Percentiles rank a stretch among this genome's conserved stretches.
Conservation (phyloP, 208 protist species). For the Leishmania braziliensis region DNA sequence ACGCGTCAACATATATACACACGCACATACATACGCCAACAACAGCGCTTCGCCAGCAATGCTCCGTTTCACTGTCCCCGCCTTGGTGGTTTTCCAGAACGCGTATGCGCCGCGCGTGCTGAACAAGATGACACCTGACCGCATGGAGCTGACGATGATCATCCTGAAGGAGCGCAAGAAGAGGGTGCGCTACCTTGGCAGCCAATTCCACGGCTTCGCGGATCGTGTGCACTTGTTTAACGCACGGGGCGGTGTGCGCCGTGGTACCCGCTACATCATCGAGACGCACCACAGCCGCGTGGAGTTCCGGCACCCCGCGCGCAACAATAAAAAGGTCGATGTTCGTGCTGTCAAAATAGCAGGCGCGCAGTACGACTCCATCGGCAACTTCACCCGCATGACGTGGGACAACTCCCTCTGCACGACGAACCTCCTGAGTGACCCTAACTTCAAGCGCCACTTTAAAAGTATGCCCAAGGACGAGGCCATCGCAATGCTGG, state of each 20-base stretch:
- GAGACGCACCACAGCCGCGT: conserved; percentile 60
- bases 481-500: conserved; percentile 64
- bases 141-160: conserved; percentile 63
- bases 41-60: background rate
- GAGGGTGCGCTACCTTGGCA: conserved; percentile 72
- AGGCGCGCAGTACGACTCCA: conserved; percentile 58
- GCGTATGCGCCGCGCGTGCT: conserved; percentile 71
- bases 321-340: conserved; percentile 47
- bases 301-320: conserved; percentile 65
- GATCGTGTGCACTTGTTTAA: conserved; percentile 69
- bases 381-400: conserved; percentile 69
- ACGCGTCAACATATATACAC: background rate
- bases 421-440: conserved; percentile 62
- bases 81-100: conserved; percentile 40
- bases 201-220: conserved; percentile 61
- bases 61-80: conserved; percentile 19
- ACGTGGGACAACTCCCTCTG: conserved; percentile 62
- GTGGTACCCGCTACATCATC: conserved; percentile 71
- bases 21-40: background rate
- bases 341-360: conserved; percentile 65
- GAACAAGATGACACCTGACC: conserved; percentile 60
- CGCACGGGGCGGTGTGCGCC: conserved; percentile 42
- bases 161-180: conserved; percentile 78
- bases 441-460: conserved; percentile 43
- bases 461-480: conserved; percentile 59